A percentile compares a stretch with the other conserved stretches of the same genome.
Evolutionary conservation across 106 monocot species (phyloP).

Genomic region (Narthecium ossifragum): DNA sequence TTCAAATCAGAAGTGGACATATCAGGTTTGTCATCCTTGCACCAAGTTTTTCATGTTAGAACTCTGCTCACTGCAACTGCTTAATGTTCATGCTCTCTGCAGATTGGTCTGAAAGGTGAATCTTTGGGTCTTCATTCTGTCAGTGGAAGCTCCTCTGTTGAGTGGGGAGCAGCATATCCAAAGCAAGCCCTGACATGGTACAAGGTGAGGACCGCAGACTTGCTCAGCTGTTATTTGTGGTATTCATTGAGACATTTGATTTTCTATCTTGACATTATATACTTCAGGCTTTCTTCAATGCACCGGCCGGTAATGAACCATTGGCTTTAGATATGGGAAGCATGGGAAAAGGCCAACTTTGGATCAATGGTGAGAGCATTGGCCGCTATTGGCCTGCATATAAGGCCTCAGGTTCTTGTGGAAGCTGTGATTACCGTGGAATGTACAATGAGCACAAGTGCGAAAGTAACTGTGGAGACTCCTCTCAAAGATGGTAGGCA

Average conservation of each 20-base stretch:
- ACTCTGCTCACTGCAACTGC: not conserved
- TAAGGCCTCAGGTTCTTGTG: constrained; percentile 67
- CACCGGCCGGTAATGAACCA: constrained; percentile 62
- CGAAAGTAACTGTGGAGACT: constrained; percentile 42
- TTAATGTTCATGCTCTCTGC: not conserved
- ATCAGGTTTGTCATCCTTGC: constrained; percentile 13
- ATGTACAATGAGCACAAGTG: constrained; percentile 57
- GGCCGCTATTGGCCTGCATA: constrained; percentile 71
- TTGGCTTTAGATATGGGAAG: constrained; percentile 76
- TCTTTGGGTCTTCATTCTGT: constrained; percentile 44
- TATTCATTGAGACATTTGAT: not conserved
- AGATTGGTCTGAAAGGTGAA: constrained; percentile 74
- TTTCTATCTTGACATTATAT: not conserved
- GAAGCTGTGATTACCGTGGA: constrained; percentile 52
- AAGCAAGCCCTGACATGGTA: constrained; percentile 60
- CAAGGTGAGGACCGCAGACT: constrained; percentile 32
- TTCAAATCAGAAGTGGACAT: constrained; percentile 42
- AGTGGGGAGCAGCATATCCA: constrained; percentile 49
- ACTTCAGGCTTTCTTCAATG: constrained; percentile 63
- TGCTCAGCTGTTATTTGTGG: too few relatives aligned
- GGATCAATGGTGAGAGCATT: constrained; percentile 76
- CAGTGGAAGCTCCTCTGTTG: constrained; percentile 53
- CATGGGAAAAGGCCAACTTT: constrained; percentile 84
- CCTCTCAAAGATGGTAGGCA: constrained; percentile 69
- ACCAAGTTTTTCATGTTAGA: not conserved